Base-by-base conservation (phyloP, 805 yeast genomes). In the Naumovozyma castellii region DNA sequence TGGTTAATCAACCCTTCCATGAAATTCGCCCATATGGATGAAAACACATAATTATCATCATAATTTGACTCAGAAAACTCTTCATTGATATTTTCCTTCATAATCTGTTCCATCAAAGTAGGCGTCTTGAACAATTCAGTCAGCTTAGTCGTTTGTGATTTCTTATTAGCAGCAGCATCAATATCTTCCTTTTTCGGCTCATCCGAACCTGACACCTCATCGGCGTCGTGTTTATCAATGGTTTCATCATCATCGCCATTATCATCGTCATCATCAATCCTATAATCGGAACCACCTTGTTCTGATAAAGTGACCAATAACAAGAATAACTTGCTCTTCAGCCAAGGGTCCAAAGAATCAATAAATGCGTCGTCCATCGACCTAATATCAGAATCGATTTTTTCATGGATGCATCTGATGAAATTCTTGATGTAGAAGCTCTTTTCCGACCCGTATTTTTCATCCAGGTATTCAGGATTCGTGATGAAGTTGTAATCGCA, bases 1-100 rank as follows among this genome's bases (percentile, higher is more conserved):
- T 61, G 66, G 36, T 61, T 61, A 16, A 61, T 61, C 32, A 61
- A 40, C 4, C 65, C 65, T 42, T 61, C 66, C 65, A 60, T 61
- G 36, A 61, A 61, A 37, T 61, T 61, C 2, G 66, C 65, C 66
- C 66, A 61, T 8, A 61, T 58, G 3, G 64, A 57, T 5, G 64
- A 59, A 41, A 57, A 58, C 1, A 61, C 61, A 38, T 58, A 56
- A 36, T 61, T 58, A 39, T 58, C 62, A 36, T 59, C 63, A 33
- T 54, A 55, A 4, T 48, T 44, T 5, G 52, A 34, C 39, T 59
- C 62, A 4, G 47, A 52, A 37, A 57, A 57, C 39, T 59, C 59
- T 36, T 54, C 51, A 41, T 60, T 56, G 22, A 60, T 56, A 39
- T 60, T 60, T 36, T 57, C 54, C 37, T 54, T 54, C 49, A 60